phyloP scores from a whole-genome alignment of 768 basidiomycete species.

The Amyloporia xantha region DNA sequence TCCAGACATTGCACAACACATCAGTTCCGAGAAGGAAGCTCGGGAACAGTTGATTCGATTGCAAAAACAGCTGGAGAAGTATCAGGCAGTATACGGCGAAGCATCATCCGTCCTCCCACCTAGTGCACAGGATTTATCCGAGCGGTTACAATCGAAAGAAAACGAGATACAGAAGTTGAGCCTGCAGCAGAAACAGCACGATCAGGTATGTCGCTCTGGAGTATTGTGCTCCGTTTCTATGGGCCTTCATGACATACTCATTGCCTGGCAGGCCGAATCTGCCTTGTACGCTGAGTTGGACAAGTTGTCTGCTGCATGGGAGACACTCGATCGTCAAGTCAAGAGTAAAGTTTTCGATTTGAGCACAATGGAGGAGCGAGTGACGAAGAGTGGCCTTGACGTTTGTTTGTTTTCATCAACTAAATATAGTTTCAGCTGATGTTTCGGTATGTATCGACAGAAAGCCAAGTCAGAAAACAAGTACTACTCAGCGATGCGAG shows the following conservation, averaged over 20 bases:
- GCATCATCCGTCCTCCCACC: constrained; percentile 35
- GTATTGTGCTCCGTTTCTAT: not conserved
- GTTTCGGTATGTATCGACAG: constrained; percentile 32
- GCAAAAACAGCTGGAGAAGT: constrained; percentile 48
- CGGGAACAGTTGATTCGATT: constrained; percentile 41
- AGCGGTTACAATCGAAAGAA: constrained; percentile 59
- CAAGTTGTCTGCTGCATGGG: constrained; percentile 81
- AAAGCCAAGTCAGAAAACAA: constrained; percentile 97
- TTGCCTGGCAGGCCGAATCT: constrained; percentile 51
- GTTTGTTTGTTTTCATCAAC: constrained; percentile 34
- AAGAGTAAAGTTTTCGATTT: constrained; percentile 84
- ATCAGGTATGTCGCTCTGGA: constrained; percentile 40
- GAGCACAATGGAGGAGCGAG: constrained; percentile 62
- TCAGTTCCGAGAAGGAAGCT: constrained; percentile 44
- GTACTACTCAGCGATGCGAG: constrained; percentile 84
- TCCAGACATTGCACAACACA: constrained; percentile 46
- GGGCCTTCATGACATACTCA: not conserved
- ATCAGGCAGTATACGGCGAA: constrained; percentile 59
- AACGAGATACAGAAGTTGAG: constrained; percentile 57
- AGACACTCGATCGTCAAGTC: constrained; percentile 71
- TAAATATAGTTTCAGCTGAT: not conserved
- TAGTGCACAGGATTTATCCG: constrained; percentile 45
- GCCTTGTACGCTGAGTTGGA: constrained; percentile 83
- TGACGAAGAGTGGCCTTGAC: constrained; percentile 60
- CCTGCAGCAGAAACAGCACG: constrained; percentile 57